Evolutionary conservation across 225 moss, liverwort and hornwort species (phyloP).

Genomic region (Pseudisothecium myosuroides): DNA sequence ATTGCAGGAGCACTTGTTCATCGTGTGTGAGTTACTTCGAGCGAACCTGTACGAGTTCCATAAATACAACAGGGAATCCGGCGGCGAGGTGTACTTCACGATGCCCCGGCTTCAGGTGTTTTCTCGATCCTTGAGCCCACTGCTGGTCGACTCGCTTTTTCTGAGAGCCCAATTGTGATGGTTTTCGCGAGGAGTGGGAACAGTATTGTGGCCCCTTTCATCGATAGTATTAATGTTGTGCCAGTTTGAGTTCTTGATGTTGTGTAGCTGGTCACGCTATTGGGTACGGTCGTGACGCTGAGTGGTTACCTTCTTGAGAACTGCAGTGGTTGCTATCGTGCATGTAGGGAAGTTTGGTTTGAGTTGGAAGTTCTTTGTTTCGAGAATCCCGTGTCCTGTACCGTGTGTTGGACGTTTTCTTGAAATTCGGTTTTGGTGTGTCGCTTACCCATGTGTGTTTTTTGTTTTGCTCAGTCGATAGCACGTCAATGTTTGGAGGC

Average conservation of each 20-base stretch:
- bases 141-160: not conserved
- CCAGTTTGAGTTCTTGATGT: not conserved
- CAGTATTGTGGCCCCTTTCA: not conserved
- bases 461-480: constrained; percentile 46
- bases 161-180: not conserved
- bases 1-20: constrained; percentile 93
- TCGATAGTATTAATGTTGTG: not conserved
- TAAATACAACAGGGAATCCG: constrained; percentile 95
- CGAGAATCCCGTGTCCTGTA: not conserved
- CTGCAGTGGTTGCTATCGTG: not conserved
- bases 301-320: not conserved
- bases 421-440: not conserved
- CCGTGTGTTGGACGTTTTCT: not conserved
- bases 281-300: not conserved
- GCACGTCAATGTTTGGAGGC: constrained; percentile 96
- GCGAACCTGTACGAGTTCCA: constrained; percentile 97
- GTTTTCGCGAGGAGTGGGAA: not conserved
- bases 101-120: constrained; percentile 97
- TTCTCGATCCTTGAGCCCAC: not conserved
- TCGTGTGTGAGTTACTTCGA: constrained; percentile 89
- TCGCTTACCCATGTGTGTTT: not conserved
- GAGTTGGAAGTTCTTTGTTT: not conserved
- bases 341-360: not conserved
- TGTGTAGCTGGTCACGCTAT: not conserved
- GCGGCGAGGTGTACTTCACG: constrained; percentile 98